Evolutionary conservation across 2,329 filamentous ascomycete species (phyloP).

Genomic region (Sarocladium strictum): DNA sequence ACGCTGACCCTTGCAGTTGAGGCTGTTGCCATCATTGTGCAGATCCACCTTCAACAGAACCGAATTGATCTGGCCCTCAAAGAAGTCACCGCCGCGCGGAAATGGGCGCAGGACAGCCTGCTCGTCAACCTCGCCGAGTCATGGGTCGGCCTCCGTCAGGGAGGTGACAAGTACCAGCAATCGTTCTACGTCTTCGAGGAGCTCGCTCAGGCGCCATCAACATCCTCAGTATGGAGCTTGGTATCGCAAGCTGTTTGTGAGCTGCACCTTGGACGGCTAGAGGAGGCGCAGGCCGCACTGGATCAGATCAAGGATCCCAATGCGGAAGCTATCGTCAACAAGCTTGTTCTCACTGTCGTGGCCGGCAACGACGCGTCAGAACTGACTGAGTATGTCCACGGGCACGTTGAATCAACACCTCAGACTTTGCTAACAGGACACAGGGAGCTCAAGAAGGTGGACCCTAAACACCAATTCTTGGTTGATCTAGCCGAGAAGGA

Average conservation of each 20-base stretch:
- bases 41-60: constrained; percentile 90
- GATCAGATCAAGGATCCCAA: constrained; percentile 69
- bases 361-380: constrained; percentile 65
- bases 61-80: constrained; percentile 84
- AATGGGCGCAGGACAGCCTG: constrained; percentile 93
- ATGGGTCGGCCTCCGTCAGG: constrained; percentile 87
- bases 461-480: constrained; percentile 65
- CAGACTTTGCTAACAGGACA: constrained; percentile 18
- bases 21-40: constrained; percentile 80
- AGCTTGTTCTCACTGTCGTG: constrained; percentile 72
- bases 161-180: constrained; percentile 92
- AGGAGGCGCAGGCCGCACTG: constrained; percentile 83
- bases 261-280: constrained; percentile 78
- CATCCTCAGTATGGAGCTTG: constrained; percentile 68
- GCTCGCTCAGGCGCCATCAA: constrained; percentile 79
- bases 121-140: constrained; percentile 92
- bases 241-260: constrained; percentile 88
- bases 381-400: constrained; percentile 45
- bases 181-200: constrained; percentile 98
- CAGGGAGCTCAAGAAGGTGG: constrained; percentile 50
- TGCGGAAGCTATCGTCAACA: constrained; percentile 73
- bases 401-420: background rate
- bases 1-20: constrained; percentile 43
- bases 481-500: constrained; percentile 78
- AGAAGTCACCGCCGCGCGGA: constrained; percentile 77